Base-by-base conservation (phyloP, 495 filamentous ascomycete genomes). In the Daldinia loculata region DNA sequence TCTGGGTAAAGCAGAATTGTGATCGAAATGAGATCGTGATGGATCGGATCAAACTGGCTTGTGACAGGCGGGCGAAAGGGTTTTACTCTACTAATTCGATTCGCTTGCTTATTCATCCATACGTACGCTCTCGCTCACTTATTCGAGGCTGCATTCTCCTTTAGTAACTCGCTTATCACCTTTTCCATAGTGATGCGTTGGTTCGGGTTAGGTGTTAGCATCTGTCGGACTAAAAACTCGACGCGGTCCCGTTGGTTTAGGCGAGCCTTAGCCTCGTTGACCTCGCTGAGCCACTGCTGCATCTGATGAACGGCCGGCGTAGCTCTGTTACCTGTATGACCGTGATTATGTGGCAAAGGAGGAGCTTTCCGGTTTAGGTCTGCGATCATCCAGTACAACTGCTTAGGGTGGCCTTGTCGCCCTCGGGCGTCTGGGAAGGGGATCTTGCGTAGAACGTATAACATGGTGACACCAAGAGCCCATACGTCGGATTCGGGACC, bases 401-500 rank as follows among this genome's bases (percentile, higher is more conserved):
- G 79, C 30, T 76, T 76, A 1, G 82, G 81, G 59, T 85, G 82
- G 0, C 72, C 75, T 50, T 75, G 75, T 56, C 81, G 71, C 0
- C 78, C 82, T 8, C 83, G 75, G 6, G 78, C 75, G 12, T 85
- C 83, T 0, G 83, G 83, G 70, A 83, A 84, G 0, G 78, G 56
- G 32, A 84, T 80, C 74, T 81, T 81, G 30, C 78, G 79, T 61
- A 84, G 58, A 11, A 83, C 81, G 53, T 85, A 85, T 29, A 85
- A 71, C 82, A 84, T 84, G 5, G 80, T 82, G 24, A 85, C 78
- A 27, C 83, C 83, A 43, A 85, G 75, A 1, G 83, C 83, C 82
- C 82, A 85, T 2, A 84, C 82, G 61, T 85, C 83, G 52, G 81
- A 83, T 22, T 80, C 74, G 0, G 80, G 58, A 2, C 82, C 82